Evolutionary conservation across 257 asterid genomes (phyloP).

Genomic region (Striga asiatica): DNA sequence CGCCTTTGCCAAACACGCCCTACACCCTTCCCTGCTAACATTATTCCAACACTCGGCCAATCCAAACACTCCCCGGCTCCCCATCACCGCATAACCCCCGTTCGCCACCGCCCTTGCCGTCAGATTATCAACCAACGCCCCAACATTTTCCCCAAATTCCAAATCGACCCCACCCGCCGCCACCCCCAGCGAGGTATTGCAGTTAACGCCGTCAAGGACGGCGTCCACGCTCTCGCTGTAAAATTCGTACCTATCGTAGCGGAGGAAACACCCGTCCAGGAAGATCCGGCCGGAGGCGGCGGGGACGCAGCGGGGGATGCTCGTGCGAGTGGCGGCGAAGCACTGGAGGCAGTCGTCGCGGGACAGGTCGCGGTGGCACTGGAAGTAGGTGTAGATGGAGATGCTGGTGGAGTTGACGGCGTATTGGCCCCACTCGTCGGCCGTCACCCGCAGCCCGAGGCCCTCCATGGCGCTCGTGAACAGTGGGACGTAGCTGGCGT

Average conservation of each 20-base stretch:
- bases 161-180: constrained; percentile 14
- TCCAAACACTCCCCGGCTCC: constrained; percentile 55
- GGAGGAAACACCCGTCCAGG: constrained; percentile 82
- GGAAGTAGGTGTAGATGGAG: constrained; percentile 45
- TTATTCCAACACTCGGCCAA: constrained; percentile 90
- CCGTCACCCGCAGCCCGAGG: constrained; percentile 42
- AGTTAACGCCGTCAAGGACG: constrained; percentile 30
- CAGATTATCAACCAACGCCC: constrained; percentile 35
- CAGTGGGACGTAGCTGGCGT: constrained; percentile 31
- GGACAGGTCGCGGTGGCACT: constrained; percentile 53
- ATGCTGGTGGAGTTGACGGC: constrained; percentile 17
- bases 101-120: constrained; percentile 32
- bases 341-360: constrained; percentile 73
- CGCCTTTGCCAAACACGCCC: constrained; percentile 67
- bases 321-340: constrained; percentile 66
- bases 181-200: constrained; percentile 31
- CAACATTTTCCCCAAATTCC: constrained; percentile 28
- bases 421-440: constrained; percentile 32
- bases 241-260: constrained; percentile 52
- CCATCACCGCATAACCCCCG: constrained; percentile 37
- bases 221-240: constrained; percentile 44
- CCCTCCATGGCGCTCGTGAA: constrained; percentile 51
- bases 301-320: constrained; percentile 71
- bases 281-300: constrained; percentile 43
- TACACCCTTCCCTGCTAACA: constrained; percentile 47